Percentiles rank a stretch among this genome's conserved stretches.
These are phyloP conservation scores for Phalaenopsis hybrid DNA, from an alignment of 116 monocot species.

Conservation along the genomic window DNA sequence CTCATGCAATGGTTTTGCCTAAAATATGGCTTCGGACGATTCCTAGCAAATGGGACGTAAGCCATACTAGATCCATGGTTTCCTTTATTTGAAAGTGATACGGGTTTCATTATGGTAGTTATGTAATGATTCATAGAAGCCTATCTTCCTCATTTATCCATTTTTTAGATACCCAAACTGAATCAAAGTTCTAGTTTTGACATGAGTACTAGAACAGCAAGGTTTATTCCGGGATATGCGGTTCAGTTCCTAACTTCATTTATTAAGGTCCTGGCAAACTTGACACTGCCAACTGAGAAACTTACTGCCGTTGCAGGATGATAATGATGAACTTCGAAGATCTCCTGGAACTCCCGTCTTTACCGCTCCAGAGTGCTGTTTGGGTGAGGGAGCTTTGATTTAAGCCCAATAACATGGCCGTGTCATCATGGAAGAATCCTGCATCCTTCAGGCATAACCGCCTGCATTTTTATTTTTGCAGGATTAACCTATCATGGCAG, in stretches of 20 bases:
- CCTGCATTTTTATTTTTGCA: slow-evolving; percentile 1
- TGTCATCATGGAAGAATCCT: neutral
- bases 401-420: neutral
- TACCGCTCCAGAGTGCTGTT: slow-evolving; percentile 56
- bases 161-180: too few relatives aligned
- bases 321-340: slow-evolving; percentile 40
- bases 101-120: too few relatives aligned
- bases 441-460: neutral
- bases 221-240: neutral
- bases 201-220: too few relatives aligned
- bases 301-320: slow-evolving; percentile 21
- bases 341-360: slow-evolving; percentile 61
- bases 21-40: too few relatives aligned
- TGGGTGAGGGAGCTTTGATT: slow-evolving; percentile 18
- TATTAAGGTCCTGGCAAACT: neutral
- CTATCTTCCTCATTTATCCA: too few relatives aligned
- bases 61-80: too few relatives aligned
- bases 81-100: too few relatives aligned
- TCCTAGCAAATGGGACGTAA: too few relatives aligned
- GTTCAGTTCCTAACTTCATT: neutral
- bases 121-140: too few relatives aligned
- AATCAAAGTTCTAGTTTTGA: too few relatives aligned
- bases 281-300: neutral
- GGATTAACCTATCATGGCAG: slow-evolving; percentile 44
- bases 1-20: neutral